Evolutionary conservation across 805 yeast genomes (phyloP).

Genomic region (Lachancea meyersii): DNA sequence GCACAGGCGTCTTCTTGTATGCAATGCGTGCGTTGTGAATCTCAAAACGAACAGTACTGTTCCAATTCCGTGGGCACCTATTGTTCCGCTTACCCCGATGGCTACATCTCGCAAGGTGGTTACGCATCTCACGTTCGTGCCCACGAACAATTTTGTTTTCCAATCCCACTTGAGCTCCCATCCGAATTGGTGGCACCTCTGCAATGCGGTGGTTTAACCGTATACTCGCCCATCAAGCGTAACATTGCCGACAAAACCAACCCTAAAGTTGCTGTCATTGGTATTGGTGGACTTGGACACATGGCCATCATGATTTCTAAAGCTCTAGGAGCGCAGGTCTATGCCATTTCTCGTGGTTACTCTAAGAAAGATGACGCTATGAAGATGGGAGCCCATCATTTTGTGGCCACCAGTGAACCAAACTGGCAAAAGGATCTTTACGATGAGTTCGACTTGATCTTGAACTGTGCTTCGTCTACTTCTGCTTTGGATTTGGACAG

Average conservation of each 20-base stretch:
- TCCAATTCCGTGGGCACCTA: slow-evolving; percentile 45
- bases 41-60: slow-evolving; percentile 55
- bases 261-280: slow-evolving; percentile 39
- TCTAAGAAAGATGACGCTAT: slow-evolving; percentile 39
- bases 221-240: slow-evolving; percentile 58
- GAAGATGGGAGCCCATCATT: slow-evolving; percentile 42
- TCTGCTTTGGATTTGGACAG: slow-evolving; percentile 43
- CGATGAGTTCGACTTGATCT: slow-evolving; percentile 38
- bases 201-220: slow-evolving; percentile 74
- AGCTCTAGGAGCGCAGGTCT: slow-evolving; percentile 47
- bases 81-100: slow-evolving; percentile 40
- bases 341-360: slow-evolving; percentile 41
- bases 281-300: slow-evolving; percentile 45
- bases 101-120: slow-evolving; percentile 56
- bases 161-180: slow-evolving; percentile 50
- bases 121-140: slow-evolving; percentile 62
- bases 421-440: slow-evolving; percentile 32
- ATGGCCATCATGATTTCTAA: slow-evolving; percentile 43
- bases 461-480: slow-evolving; percentile 43
- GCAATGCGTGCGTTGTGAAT: slow-evolving; percentile 53
- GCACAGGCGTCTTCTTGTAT: slow-evolving; percentile 60
- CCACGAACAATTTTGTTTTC: slow-evolving; percentile 56
- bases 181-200: slow-evolving; percentile 60
- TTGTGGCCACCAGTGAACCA: slow-evolving; percentile 42
- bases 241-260: slow-evolving; percentile 28